Evolutionary conservation across 805 yeast species (phyloP), one percentile per base, ranked within the genome.

Genomic region (Blastobotrys muscicola): DNA sequence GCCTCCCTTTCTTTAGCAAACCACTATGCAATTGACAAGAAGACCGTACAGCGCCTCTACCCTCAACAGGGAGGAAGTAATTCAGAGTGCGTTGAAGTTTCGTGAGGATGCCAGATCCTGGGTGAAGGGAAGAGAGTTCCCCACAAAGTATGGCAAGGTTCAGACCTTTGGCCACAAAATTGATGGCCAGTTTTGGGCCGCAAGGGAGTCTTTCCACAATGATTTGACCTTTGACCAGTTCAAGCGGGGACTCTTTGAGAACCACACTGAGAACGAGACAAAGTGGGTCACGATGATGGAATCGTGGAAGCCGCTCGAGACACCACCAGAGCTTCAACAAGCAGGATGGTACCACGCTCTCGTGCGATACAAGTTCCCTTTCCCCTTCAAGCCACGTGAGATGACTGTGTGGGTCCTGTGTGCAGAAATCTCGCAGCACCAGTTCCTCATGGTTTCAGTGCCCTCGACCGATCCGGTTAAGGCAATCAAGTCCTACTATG

Each of bases 221-320:
- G 60, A 57, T 41, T 45, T 56, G 3, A 45, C 57, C 2, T 66
- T 55, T 46, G 59, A 54, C 13, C 41, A 46, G 42, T 55, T 65
- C 49, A 45, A 44, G 33, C 41, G 39, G 33, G 59, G 62, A 5
- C 38, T 67, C 8, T 50, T 56, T 12, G 50, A 57, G 4, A 50
- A 65, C 46, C 71, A 67, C 45, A 65, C 69, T 8, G 57, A 54
- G 38, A 53, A 66, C 40, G 71, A 67, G 48, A 54, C 58, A 23
- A 50, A 66, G 43, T 67, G 66, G 45, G 66, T 66, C 35, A 55
- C 54, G 8, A 50, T 61, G 45, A 46, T 67, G 6, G 49, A 56
- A 14, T 48, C 57, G 11, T 60, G 43, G 39, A 41, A 53, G 35
- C 42, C 39, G 32, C 46, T 65, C 2, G 52, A 50, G 11, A 47